Base-by-base conservation (phyloP, 2,329 filamentous ascomycete genomes). In the Fusarium kyushuense region DNA sequence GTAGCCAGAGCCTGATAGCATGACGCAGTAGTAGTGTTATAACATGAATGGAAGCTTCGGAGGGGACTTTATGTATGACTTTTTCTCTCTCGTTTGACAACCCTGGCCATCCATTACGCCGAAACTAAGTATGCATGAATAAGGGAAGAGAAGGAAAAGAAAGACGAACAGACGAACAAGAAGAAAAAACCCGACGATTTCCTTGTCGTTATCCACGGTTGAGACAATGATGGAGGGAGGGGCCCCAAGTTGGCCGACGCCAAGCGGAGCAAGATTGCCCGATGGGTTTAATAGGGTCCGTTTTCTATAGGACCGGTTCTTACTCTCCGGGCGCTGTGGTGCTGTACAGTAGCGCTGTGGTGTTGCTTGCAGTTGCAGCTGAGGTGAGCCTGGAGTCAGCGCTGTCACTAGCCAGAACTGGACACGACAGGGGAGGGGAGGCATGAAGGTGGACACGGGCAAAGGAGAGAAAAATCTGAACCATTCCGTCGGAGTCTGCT, bases 241-340 rank as follows among this genome's bases (percentile, higher is more conserved):
- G 59, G 45, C 45, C 32, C 45, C 32, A 41, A 62, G 59, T 64
- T 64, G 35, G 61, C 61, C 61, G 61, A 64, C 59, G 61, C 59
- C 61, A 64, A 64, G 60, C 54, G 59, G 59, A 41, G 38, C 38
- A 25, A 10, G 16, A 10, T 64, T 64, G 21, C 40, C 61, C 55
- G 55, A 58, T 25, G 23, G 23, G 23, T 25, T 25, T 25, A 25
- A 25, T 7, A 16, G n/a, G 45, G 16, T 33, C 45, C 43, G 17
- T 21, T 14, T 29, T 17, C 13, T 12, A 21, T 42, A 33, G 32
- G 32, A 4, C 38, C 32, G 46, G 32, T 49, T 36, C 21, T 36
- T 49, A 27, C 30, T 14, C 32, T 36, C 12, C 46, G 46, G 46
- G 46, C 33, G 12, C 5, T 3, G 19, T 7, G 23, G 23, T 25